Conservation (phyloP, 768 basidiomycete species). For the Russula olivacea region DNA sequence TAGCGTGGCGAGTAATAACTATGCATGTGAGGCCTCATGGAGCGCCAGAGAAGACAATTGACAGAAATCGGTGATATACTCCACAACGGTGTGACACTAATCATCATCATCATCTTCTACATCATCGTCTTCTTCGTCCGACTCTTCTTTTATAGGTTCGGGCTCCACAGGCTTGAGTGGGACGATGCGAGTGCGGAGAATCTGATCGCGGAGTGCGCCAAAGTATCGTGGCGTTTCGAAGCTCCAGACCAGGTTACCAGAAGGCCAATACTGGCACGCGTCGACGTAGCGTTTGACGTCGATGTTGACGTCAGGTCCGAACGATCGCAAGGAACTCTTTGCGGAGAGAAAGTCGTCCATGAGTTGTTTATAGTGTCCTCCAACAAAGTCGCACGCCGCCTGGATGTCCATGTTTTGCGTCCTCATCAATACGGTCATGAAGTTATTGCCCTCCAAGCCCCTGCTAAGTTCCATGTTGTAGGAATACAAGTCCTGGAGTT, state of each 20-base stretch:
- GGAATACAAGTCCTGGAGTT: constrained; percentile 56
- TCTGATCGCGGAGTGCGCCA: constrained; percentile 46
- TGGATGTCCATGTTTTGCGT: constrained; percentile 49
- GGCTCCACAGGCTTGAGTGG: constrained; percentile 23
- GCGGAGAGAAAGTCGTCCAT: constrained; percentile 46
- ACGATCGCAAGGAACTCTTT: constrained; percentile 44
- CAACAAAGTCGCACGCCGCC: constrained; percentile 52
- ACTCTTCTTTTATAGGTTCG: constrained; percentile 22
- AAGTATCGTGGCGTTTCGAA: constrained; percentile 68
- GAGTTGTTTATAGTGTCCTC: constrained; percentile 43
- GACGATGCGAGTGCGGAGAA: constrained; percentile 32
- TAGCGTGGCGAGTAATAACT: background rate
- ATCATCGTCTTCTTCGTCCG: background rate
- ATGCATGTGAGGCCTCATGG: background rate
- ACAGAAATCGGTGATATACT: background rate
- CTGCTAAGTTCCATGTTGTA: constrained; percentile 69
- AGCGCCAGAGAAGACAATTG: background rate
- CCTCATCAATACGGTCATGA: constrained; percentile 63
- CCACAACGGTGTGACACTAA: background rate
- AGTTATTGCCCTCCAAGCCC: constrained; percentile 60
- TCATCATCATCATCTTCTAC: background rate
- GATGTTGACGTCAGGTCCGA: constrained; percentile 42
- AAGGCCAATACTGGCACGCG: constrained; percentile 52
- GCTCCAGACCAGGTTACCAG: constrained; percentile 62
- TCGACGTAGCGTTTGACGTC: constrained; percentile 50